Base-by-base conservation (phyloP, 305 asterid species). In the Plantago coronopus region DNA sequence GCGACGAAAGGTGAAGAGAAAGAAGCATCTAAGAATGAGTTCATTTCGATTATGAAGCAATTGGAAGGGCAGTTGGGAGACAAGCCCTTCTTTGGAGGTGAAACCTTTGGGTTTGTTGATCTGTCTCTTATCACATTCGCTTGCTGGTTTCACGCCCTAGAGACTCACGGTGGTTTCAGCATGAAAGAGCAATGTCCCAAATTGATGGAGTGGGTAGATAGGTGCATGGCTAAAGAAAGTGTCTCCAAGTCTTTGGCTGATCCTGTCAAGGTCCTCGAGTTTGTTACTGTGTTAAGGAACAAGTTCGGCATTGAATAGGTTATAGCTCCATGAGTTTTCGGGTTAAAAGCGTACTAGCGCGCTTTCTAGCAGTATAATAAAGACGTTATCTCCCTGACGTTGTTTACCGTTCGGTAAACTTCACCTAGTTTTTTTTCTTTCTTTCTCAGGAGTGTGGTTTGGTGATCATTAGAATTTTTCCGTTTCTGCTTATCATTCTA, bases 1-100 rank as follows among this genome's bases (percentile, higher is more conserved):
- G 11, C 14, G 3, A 59, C 8, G 2, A 67, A 67, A 51, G 77
- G 63, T 14, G 72, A 72, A 58, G 64, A 65, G 10, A 62, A 51
- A 27, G 70, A 76, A 34, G 57, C 31, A 47, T 66, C 63, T 6
- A 61, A 68, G 45, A 54, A 42, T 37, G 76, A 72, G 0, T 66
- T 76, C 62, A 62, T 69, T 13, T 71, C 63, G 48, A 59, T 17
- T 31, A 58, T 72, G 12, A 69, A 69, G 34, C 12, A 56, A 37
- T 11, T 76, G 37, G 78, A 72, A 27, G 69, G 16, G 14, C 60
- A 64, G 51, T 44, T 76, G 13, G 76, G 71, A 0, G 74, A 76
- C 20, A 55, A 69, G 47, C 57, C 76, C 17, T 76, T 66, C 48
- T 76, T 76, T 59, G 81, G 81, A 27, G 78, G 74, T 7, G 78